Evolutionary conservation across 768 basidiomycete genomes (phyloP).

Genomic region (Phaeotremella fagi): DNA sequence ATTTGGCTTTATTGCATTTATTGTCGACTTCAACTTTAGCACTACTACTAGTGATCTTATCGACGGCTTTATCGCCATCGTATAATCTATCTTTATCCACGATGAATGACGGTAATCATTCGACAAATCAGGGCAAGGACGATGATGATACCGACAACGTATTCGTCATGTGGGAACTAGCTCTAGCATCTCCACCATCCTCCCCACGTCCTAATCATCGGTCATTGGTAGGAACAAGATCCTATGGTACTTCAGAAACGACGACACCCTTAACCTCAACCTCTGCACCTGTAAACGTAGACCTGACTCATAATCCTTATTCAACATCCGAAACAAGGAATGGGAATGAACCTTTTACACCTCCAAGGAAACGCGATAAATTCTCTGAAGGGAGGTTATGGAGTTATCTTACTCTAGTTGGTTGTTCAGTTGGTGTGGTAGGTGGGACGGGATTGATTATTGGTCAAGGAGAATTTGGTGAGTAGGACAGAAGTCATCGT

Average conservation of each 20-base stretch:
- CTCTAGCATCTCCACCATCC: slow-evolving; percentile 23
- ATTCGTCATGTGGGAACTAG: slow-evolving; percentile 45
- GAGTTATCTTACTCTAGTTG: slow-evolving; percentile 25
- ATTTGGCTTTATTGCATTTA: slow-evolving; percentile 29
- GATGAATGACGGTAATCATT: background rate
- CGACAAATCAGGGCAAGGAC: background rate
- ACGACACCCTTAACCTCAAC: slow-evolving; percentile 3
- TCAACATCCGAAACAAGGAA: background rate
- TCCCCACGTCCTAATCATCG: slow-evolving; percentile 1
- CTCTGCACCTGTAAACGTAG: no score
- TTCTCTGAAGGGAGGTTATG: slow-evolving; percentile 29
- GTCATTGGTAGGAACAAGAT: background rate
- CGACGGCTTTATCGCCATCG: slow-evolving; percentile 19
- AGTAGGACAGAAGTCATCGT: slow-evolving; percentile 3
- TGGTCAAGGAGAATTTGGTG: slow-evolving; percentile 15
- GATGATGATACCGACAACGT: slow-evolving; percentile 4
- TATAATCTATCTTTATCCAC: slow-evolving; percentile 9
- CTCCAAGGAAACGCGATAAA: slow-evolving; percentile 17
- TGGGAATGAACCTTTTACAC: background rate
- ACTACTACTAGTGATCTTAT: slow-evolving; percentile 31
- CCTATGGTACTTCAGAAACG: slow-evolving; percentile 8
- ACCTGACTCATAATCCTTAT: no score
- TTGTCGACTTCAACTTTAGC: slow-evolving; percentile 25
- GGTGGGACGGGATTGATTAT: slow-evolving; percentile 4
- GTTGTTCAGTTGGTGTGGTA: slow-evolving; percentile 18